A percentile compares a stretch with the other conserved stretches of the same genome.
Conservation (phyloP, 495 filamentous ascomycete species). For the Oidiodendron maius region DNA sequence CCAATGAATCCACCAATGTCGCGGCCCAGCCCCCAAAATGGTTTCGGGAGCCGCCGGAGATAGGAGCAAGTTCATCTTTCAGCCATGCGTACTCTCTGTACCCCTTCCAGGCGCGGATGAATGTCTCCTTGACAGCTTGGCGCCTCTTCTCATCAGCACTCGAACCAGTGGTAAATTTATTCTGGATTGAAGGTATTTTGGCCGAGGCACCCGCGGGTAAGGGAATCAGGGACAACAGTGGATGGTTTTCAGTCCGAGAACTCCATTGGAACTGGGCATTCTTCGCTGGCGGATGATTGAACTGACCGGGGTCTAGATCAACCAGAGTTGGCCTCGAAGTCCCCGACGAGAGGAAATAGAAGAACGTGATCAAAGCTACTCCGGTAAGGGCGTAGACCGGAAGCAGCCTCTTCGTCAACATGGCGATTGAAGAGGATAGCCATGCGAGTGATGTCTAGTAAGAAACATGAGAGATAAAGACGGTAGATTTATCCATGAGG, state of each 20-base stretch:
- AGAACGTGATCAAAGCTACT: background rate
- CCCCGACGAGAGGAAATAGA: background rate
- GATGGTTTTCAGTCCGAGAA: background rate
- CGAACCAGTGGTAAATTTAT: background rate
- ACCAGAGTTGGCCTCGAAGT: background rate
- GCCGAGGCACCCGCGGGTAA: background rate
- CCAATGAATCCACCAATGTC: constrained; percentile 75
- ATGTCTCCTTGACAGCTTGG: constrained; percentile 65
- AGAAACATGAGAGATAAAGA: no score
- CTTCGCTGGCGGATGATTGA: background rate
- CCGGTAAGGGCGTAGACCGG: background rate
- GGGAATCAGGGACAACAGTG: background rate
- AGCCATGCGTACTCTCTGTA: constrained; percentile 78
- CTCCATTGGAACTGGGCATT: background rate
- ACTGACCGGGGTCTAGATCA: background rate
- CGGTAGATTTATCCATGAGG: no score
- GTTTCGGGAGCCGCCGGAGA: constrained; percentile 36
- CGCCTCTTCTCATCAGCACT: constrained; percentile 32
- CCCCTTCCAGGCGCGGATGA: constrained; percentile 71
- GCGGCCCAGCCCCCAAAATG: constrained; percentile 91
- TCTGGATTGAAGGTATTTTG: constrained; percentile 4
- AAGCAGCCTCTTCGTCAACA: background rate
- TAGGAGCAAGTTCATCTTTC: constrained; percentile 72
- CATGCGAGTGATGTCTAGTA: background rate
- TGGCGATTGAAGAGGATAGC: background rate